phyloP scores from a whole-genome alignment of 1,284 basidiomycete species.

The Ceraceosorus guamensis region DNA sequence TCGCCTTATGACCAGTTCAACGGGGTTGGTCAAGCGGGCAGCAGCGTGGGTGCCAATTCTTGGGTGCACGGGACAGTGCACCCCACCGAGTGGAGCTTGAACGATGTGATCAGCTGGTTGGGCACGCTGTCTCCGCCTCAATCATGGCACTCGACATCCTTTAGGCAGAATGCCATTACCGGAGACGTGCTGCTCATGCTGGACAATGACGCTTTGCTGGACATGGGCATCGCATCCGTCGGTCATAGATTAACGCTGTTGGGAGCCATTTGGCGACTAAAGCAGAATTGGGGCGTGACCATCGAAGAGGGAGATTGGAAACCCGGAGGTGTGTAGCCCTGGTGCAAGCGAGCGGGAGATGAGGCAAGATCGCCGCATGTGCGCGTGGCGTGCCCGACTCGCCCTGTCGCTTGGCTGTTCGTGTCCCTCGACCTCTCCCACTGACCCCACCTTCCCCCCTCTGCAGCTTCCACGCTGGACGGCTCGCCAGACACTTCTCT shows the following conservation, averaged over 20 bases:
- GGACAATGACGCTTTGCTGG: conserved; percentile 41
- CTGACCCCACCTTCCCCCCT: too few relatives aligned
- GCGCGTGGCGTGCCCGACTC: too few relatives aligned
- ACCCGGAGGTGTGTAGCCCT: not conserved
- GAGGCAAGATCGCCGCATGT: not conserved
- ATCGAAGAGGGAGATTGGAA: conserved; percentile 42
- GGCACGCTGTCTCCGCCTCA: not conserved
- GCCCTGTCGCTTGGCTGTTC: not conserved
- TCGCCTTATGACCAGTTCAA: too few relatives aligned
- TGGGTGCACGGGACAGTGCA: conserved; percentile 4
- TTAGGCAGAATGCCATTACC: conserved; percentile 35
- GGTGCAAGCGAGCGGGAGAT: not conserved
- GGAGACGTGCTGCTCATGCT: conserved; percentile 44
- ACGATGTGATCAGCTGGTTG: conserved; percentile 2
- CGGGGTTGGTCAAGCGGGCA: too few relatives aligned
- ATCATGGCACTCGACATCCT: conserved; percentile 1
- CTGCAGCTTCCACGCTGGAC: conserved; percentile 1
- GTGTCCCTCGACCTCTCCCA: conserved; percentile 2
- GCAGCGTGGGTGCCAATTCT: not conserved
- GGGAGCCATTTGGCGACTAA: conserved; percentile 36
- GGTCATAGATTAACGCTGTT: conserved; percentile 43
- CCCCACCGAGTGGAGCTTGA: conserved; percentile 1
- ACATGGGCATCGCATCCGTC: conserved; percentile 39
- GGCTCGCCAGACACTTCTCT: not conserved
- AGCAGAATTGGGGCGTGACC: conserved; percentile 33